Evolutionary conservation across 345 rosid species (phyloP).

Genomic region (Carallia brachiata): DNA sequence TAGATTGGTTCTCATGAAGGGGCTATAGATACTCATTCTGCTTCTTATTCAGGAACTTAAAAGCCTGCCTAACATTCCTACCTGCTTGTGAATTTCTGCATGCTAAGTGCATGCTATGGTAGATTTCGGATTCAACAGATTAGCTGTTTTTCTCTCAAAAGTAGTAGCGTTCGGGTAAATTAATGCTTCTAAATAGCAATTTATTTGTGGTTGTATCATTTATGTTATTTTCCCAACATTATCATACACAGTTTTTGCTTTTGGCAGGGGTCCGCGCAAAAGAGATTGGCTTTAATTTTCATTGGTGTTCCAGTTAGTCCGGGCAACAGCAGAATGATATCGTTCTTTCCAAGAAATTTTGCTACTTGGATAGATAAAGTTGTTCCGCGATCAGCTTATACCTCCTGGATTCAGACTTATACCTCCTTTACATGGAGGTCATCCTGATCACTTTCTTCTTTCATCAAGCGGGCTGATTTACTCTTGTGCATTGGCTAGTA

Average conservation of each 20-base stretch:
- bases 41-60: no score
- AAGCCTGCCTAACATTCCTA: no score
- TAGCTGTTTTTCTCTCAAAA: no score
- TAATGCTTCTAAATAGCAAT: no score
- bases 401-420: constrained; percentile 88
- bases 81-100: no score
- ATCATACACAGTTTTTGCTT: not conserved
- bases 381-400: constrained; percentile 66
- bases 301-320: constrained; percentile 81
- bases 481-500: not conserved
- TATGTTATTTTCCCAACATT: not conserved
- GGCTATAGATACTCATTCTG: not conserved
- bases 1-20: not conserved
- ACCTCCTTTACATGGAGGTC: constrained; percentile 88
- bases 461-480: not conserved
- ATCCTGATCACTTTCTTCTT: constrained; percentile 3
- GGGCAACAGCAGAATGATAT: constrained; percentile 75
- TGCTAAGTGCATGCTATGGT: no score
- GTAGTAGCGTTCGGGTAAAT: no score
- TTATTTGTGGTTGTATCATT: not conserved
- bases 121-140: no score
- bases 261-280: constrained; percentile 34
- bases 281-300: constrained; percentile 52
- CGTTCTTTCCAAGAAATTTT: constrained; percentile 74
- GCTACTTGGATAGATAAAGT: constrained; percentile 61